These are phyloP conservation scores for Wickerhamiella bombiphila DNA, from an alignment of 805 yeast genomes.

Conservation along the genomic window DNA sequence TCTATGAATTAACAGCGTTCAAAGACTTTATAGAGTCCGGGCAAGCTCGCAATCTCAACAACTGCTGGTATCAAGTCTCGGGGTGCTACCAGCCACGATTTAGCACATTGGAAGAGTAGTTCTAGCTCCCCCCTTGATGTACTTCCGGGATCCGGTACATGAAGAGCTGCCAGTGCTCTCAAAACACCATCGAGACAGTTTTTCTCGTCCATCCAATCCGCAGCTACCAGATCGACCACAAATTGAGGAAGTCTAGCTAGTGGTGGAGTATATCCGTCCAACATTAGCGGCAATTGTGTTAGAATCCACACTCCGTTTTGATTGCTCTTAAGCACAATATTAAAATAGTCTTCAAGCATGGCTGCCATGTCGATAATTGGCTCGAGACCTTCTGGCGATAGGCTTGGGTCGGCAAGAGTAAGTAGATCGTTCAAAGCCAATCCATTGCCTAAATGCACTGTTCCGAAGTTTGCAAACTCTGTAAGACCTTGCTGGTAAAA, in stretches of 20 bases:
- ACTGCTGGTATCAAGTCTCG: slow-evolving; percentile 36
- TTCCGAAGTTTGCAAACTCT: slow-evolving; percentile 74
- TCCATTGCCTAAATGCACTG: slow-evolving; percentile 28
- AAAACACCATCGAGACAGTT: slow-evolving; percentile 53
- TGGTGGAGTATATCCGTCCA: slow-evolving; percentile 50
- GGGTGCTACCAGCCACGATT: slow-evolving; percentile 52
- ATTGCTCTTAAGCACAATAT: slow-evolving; percentile 30
- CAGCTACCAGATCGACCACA: slow-evolving; percentile 43
- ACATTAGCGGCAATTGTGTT: slow-evolving; percentile 47
- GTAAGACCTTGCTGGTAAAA: slow-evolving; percentile 70
- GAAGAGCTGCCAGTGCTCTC: slow-evolving; percentile 53
- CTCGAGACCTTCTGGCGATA: slow-evolving; percentile 1
- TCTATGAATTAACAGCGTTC: slow-evolving; percentile 51
- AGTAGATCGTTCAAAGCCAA: slow-evolving; percentile 28
- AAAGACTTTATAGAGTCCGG: slow-evolving; percentile 81
- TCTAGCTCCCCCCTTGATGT: slow-evolving; percentile 20
- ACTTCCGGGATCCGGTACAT: slow-evolving; percentile 44
- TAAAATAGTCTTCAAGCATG: slow-evolving; percentile 74
- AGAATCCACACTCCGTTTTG: slow-evolving; percentile 26
- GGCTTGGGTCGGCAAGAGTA: slow-evolving; percentile 8
- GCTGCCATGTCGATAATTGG: slow-evolving; percentile 40
- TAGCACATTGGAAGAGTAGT: slow-evolving; percentile 49
- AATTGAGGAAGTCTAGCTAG: slow-evolving; percentile 52
- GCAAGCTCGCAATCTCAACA: slow-evolving; percentile 77
- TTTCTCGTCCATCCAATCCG: slow-evolving; percentile 56